Percentiles rank a stretch among this genome's conserved stretches.
Conservation (phyloP, 2,329 filamentous ascomycete species). For the Ophiobolus disseminans region DNA sequence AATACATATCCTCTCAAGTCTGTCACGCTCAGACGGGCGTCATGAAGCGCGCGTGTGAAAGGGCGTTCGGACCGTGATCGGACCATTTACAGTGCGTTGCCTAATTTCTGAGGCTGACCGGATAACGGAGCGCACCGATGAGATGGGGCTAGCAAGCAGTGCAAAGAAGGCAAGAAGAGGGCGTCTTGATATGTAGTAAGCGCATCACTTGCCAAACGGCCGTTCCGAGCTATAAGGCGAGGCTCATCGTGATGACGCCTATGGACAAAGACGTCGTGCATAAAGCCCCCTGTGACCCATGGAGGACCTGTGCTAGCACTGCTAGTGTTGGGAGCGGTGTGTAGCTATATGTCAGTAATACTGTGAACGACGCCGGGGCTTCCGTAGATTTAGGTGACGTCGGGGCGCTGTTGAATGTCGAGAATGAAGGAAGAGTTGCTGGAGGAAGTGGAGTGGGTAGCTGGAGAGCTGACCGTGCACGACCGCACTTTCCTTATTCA, state of each 20-base stretch:
- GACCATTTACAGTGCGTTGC: background rate
- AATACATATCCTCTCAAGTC: background rate
- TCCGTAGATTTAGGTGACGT: background rate
- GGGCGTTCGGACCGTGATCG: background rate
- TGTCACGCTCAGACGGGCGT: background rate
- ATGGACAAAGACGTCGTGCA: background rate
- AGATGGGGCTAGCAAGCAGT: constrained; percentile 4
- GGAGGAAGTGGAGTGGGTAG: background rate
- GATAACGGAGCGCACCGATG: constrained; percentile 1
- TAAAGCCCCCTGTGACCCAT: constrained; percentile 10
- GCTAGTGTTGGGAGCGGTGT: background rate
- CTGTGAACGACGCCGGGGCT: background rate
- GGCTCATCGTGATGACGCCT: background rate
- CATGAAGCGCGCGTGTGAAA: constrained; percentile 3
- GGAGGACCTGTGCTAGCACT: constrained; percentile 7
- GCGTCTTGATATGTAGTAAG: constrained; percentile 5
- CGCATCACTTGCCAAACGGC: constrained; percentile 12
- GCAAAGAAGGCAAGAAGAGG: constrained; percentile 4
- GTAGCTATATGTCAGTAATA: constrained; percentile 1
- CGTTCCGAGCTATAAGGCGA: background rate
- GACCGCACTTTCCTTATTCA: background rate
- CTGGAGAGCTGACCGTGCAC: background rate
- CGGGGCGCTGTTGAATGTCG: background rate
- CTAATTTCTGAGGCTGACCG: constrained; percentile 7
- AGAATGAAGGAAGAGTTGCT: background rate